Percentiles rank a stretch among this genome's conserved stretches.
Conservation (phyloP, 108 stramenopile species). For the Skeletonema costatum region DNA sequence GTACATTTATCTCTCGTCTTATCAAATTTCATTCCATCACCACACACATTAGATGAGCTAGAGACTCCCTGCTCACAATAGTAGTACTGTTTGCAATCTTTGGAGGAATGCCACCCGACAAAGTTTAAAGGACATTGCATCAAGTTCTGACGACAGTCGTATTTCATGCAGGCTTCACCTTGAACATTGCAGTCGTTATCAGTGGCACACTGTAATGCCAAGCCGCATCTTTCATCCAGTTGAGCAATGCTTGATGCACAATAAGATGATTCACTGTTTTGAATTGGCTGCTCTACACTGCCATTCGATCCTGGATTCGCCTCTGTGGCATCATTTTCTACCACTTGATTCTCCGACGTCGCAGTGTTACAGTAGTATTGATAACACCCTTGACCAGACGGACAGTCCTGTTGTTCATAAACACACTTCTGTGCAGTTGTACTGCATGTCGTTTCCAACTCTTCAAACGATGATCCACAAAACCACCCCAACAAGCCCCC, state of each 20-base stretch:
- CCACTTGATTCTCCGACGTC: not conserved
- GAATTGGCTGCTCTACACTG: not conserved
- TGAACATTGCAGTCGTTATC: not conserved
- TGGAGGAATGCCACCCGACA: conserved; percentile 18
- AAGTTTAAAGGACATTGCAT: conserved; percentile 3
- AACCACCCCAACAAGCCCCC: too few relatives aligned
- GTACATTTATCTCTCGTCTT: conserved; percentile 16
- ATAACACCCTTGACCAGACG: not conserved
- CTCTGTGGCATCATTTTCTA: not conserved
- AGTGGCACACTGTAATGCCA: not conserved
- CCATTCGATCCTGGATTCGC: not conserved
- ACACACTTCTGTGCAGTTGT: not conserved
- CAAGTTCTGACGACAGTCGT: not conserved
- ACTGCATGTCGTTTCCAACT: not conserved
- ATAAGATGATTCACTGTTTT: not conserved
- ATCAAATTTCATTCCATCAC: conserved; percentile 18
- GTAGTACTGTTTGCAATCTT: conserved; percentile 23
- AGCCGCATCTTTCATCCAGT: not conserved
- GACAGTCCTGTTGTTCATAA: not conserved
- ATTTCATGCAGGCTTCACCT: not conserved
- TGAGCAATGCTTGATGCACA: not conserved
- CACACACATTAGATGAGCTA: conserved; percentile 8
- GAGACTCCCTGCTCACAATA: conserved; percentile 12
- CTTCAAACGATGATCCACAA: not conserved
- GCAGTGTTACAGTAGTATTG: not conserved